phyloP scores from a whole-genome alignment of 495 filamentous ascomycete species.

The Lineolata rhizophorae region DNA sequence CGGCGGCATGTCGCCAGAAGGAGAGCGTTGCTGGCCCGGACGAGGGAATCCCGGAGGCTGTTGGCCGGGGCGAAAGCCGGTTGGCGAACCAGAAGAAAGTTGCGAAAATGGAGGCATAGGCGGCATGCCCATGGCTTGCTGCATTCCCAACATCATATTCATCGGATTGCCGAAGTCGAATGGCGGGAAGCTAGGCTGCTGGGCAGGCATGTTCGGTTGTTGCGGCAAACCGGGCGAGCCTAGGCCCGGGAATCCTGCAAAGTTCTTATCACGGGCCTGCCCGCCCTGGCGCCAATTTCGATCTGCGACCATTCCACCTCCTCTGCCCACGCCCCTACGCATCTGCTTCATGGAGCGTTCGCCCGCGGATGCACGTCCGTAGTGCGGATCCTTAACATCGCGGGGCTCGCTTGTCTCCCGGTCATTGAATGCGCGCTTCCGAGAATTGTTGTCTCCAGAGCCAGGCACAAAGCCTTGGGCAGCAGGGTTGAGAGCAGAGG shows the following conservation, averaged over 20 bases:
- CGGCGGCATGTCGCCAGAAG: slow-evolving; percentile 6
- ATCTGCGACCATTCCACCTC: slow-evolving; percentile 4
- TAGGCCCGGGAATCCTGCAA: slow-evolving; percentile 1
- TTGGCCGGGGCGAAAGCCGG: slow-evolving; percentile 11
- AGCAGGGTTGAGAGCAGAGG: slow-evolving; percentile 8
- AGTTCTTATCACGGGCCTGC: neutral
- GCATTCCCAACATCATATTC: slow-evolving; percentile 47
- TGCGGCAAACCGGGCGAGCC: slow-evolving; percentile 24
- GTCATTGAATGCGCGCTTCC: slow-evolving; percentile 22
- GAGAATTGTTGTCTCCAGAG: too few relatives aligned
- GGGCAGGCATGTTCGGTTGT: slow-evolving; percentile 23
- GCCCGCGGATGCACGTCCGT: slow-evolving; percentile 16
- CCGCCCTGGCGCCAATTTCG: slow-evolving; percentile 3
- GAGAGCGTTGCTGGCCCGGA: neutral
- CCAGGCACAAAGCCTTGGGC: slow-evolving; percentile 4
- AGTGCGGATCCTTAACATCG: slow-evolving; percentile 18
- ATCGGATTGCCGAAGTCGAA: slow-evolving; percentile 46
- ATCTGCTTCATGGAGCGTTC: slow-evolving; percentile 43
- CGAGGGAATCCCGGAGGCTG: slow-evolving; percentile 1
- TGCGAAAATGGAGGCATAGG: slow-evolving; percentile 30
- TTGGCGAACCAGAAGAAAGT: slow-evolving; percentile 15
- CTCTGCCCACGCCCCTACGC: slow-evolving; percentile 32
- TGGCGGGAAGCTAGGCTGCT: slow-evolving; percentile 21
- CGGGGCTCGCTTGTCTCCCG: slow-evolving; percentile 15
- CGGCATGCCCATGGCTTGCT: slow-evolving; percentile 38